Evolutionary conservation across 2,329 filamentous ascomycete genomes (phyloP), one percentile per base, ranked within the genome.

Genomic region (Stromatinia cepivora): DNA sequence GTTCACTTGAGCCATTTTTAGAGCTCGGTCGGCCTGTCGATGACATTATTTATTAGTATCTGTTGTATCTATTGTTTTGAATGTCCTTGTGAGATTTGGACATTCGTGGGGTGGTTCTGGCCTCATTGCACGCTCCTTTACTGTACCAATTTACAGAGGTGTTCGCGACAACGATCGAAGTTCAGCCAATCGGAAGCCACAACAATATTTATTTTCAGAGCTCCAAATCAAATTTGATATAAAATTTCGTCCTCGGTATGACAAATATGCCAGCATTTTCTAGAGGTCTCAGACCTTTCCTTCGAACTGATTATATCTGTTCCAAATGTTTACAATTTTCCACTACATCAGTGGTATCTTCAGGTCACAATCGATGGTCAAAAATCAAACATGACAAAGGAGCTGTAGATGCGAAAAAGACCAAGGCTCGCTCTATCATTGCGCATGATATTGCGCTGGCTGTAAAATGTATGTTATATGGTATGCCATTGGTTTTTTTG

Each of bases 321-420:
- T 66, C 71, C 39, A 70, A 72, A 75, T 78, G 75, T 69, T 57
- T 75, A 11, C 70, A 67, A 65, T 78, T 84, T 73, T 88, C 85
- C 73, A 80, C 79, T 52, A 79, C 82, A 22, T 73, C 83, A 11
- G 70, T 75, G 10, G 77, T 81, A 20, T 80, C 81, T 71, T 89
- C 90, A 34, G 93, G 93, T 20, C 93, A 97, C 81, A 97, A 90
- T 80, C 91, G 93, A 79, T 99, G 95, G 95, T 93, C 93, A 70
- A 97, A 95, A 77, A 98, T 97, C 81, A 92, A 90, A 78, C 95
- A 98, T 80, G 93, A 95, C 80, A 99, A 99, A 81, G 93, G 90
- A 65, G 92, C 90, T 71, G 91, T 90, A 70, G 95, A 99, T 79
- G 86, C 85, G 70, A 89, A 90, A 75, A 97, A 94, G 81, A 92